Percentiles rank a stretch among this genome's conserved stretches.
These are phyloP conservation scores for Cytidiella melzeri DNA, from an alignment of 768 basidiomycete species.

Conservation along the genomic window DNA sequence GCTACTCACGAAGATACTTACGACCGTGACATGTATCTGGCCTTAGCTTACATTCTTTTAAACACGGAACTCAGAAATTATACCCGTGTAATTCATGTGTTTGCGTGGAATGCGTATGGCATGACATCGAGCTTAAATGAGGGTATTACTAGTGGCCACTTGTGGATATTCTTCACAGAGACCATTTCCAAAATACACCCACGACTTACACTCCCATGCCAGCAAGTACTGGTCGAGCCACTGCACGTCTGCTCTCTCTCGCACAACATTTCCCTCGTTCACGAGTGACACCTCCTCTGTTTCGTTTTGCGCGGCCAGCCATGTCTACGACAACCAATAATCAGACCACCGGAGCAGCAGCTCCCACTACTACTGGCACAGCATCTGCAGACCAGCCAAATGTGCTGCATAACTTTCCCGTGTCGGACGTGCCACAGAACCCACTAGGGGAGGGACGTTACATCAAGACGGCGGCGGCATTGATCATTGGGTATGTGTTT, in stretches of 20 bases:
- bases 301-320: neutral
- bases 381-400: slow-evolving; percentile 5
- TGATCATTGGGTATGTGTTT: slow-evolving; percentile 63
- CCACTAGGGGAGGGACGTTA: slow-evolving; percentile 63
- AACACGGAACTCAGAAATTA: too few relatives aligned
- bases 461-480: slow-evolving; percentile 68
- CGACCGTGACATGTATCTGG: slow-evolving; percentile 14
- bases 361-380: neutral
- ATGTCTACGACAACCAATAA: slow-evolving; percentile 5
- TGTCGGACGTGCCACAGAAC: slow-evolving; percentile 56
- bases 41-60: slow-evolving; percentile 16
- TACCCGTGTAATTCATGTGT: too few relatives aligned
- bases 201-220: too few relatives aligned
- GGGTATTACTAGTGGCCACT: too few relatives aligned
- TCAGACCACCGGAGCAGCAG: slow-evolving; percentile 5
- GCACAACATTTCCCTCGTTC: neutral
- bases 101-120: too few relatives aligned
- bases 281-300: neutral
- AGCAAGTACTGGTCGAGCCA: neutral
- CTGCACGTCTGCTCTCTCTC: neutral
- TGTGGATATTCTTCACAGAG: too few relatives aligned
- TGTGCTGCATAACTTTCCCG: slow-evolving; percentile 32
- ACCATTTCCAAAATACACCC: too few relatives aligned
- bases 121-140: too few relatives aligned
- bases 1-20: slow-evolving; percentile 7